A percentile compares a stretch with the other conserved stretches of the same genome.
Conservation (phyloP, 805 yeast species). For the Barnettozyma populi region DNA sequence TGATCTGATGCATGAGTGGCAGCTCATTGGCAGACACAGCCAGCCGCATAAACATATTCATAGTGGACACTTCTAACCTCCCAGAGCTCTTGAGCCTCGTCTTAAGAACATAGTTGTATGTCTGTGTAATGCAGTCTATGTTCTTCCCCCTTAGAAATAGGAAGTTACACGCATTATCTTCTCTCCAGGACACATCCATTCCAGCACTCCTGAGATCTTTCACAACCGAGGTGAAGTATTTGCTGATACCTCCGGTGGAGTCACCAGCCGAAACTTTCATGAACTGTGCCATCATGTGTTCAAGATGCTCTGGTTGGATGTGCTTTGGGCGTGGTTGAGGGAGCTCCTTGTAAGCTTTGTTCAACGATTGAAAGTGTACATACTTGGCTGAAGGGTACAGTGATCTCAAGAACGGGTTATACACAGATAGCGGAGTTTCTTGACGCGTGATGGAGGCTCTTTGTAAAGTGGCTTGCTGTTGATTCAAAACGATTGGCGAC, state of each 20-base stretch:
- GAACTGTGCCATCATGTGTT: slow-evolving; percentile 6
- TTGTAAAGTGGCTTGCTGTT: neutral
- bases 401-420: neutral
- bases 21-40: neutral
- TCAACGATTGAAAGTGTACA: slow-evolving; percentile 2
- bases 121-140: neutral
- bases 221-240: neutral
- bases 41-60: slow-evolving; percentile 5
- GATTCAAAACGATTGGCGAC: neutral
- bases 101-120: neutral
- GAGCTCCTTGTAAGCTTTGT: neutral
- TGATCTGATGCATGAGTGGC: neutral
- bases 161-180: slow-evolving; percentile 4
- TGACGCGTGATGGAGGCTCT: neutral
- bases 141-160: neutral
- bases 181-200: slow-evolving; percentile 7
- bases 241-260: neutral
- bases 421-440: neutral
- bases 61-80: slow-evolving; percentile 2
- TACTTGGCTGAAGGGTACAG: slow-evolving; percentile 2
- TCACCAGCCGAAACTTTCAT: slow-evolving; percentile 7
- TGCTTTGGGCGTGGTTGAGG: slow-evolving; percentile 4
- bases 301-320: slow-evolving; percentile 5
- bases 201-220: neutral
- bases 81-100: neutral